Conservation (phyloP, 495 filamentous ascomycete species). For the Aspergillus campestris region DNA sequence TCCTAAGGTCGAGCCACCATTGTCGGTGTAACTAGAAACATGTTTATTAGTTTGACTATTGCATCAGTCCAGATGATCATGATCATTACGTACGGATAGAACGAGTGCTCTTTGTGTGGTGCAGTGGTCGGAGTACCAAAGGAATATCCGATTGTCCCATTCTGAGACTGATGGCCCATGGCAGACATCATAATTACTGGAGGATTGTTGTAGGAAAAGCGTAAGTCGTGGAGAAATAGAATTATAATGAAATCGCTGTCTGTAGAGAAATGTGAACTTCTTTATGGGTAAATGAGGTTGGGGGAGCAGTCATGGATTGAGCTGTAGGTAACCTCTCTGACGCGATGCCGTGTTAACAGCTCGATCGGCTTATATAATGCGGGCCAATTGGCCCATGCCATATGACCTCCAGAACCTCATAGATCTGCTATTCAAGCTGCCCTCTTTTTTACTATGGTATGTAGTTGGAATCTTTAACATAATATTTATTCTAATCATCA, state of each 20-base stretch:
- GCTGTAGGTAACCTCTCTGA: slow-evolving; percentile 22
- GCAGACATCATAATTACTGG: slow-evolving; percentile 39
- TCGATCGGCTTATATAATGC: slow-evolving; percentile 36
- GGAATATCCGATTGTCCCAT: slow-evolving; percentile 47
- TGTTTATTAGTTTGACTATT: slow-evolving; percentile 10
- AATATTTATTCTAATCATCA: too few species aligned
- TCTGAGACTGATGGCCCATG: slow-evolving; percentile 31
- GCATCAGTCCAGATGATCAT: slow-evolving; percentile 1
- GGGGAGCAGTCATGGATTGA: not conserved
- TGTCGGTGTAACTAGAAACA: slow-evolving; percentile 82
- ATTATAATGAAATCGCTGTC: not conserved
- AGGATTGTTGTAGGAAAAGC: not conserved
- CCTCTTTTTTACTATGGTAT: not conserved
- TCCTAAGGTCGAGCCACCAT: slow-evolving; percentile 91
- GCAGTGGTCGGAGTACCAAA: slow-evolving; percentile 46
- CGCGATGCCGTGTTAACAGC: slow-evolving; percentile 27
- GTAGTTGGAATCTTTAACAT: not conserved
- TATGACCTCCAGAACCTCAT: too few species aligned
- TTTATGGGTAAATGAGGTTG: slow-evolving; percentile 5
- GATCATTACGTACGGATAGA: slow-evolving; percentile 67
- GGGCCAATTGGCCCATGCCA: too few species aligned
- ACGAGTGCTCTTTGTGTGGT: slow-evolving; percentile 63
- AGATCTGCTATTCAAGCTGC: slow-evolving; percentile 1
- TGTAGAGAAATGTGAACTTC: not conserved
- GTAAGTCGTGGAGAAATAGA: not conserved